These are phyloP conservation scores for Tritrichomonas musculus DNA, from an alignment of 208 protist species.

Conservation along the genomic window DNA sequence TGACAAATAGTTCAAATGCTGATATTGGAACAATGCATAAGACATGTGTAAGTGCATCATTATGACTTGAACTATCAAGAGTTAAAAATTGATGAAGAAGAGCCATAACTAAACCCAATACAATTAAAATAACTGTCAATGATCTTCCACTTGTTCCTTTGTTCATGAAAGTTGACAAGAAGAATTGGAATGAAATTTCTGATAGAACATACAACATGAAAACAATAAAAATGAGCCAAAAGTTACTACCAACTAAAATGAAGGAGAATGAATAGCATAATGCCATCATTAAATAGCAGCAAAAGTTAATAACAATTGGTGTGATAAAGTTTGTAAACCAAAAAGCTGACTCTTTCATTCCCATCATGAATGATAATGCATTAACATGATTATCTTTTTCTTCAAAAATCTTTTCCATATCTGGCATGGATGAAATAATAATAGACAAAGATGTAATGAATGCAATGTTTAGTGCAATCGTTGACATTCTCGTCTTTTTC, in stretches of 20 bases:
- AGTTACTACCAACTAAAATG: not conserved
- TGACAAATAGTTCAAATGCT: not conserved
- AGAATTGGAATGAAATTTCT: not conserved
- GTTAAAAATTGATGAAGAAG: not conserved
- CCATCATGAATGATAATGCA: not conserved
- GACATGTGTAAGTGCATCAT: not conserved
- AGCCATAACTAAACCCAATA: no score
- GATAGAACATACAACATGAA: not conserved
- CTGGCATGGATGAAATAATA: not conserved
- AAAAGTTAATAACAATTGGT: not conserved
- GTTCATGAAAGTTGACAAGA: not conserved
- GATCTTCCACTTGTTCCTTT: not conserved
- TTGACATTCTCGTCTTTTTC: no score
- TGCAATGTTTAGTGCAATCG: not conserved
- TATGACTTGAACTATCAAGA: not conserved
- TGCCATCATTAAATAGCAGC: not conserved
- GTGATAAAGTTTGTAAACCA: not conserved
- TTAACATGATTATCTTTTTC: not conserved
- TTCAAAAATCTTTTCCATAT: not conserved
- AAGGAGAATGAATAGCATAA: not conserved
- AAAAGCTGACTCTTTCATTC: not conserved
- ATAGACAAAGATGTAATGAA: not conserved
- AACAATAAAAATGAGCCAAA: not conserved
- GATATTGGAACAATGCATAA: not conserved
- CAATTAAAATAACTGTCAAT: not conserved